Percentiles rank a stretch among this genome's conserved stretches.
Evolutionary conservation across 2,329 filamentous ascomycete species (phyloP).

Genomic region (Thermochaetoides dissita): DNA sequence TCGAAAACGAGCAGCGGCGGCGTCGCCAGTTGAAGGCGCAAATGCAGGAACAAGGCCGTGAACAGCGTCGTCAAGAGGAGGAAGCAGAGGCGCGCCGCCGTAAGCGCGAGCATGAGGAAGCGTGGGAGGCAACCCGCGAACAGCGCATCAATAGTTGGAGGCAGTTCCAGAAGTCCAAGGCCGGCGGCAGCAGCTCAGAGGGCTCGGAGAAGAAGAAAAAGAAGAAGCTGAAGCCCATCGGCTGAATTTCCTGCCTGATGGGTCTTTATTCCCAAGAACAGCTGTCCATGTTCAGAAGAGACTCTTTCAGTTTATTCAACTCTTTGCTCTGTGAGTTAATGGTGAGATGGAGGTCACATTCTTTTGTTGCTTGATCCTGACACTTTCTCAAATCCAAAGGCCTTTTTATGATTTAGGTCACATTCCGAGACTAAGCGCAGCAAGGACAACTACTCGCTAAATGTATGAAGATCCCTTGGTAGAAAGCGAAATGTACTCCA

Average conservation of each 20-base stretch:
- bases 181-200: slow-evolving; percentile 22
- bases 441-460: too few relatives aligned
- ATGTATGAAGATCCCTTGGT: too few relatives aligned
- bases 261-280: too few relatives aligned
- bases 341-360: too few relatives aligned
- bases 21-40: slow-evolving; percentile 79
- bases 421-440: too few relatives aligned
- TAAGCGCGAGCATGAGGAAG: slow-evolving; percentile 82
- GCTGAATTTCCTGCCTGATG: slow-evolving; percentile 21
- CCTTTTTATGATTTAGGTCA: too few relatives aligned
- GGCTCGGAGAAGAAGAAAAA: slow-evolving; percentile 43
- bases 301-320: too few relatives aligned
- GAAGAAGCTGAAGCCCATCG: slow-evolving; percentile 57
- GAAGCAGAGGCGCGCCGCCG: slow-evolving; percentile 68
- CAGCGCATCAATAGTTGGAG: slow-evolving; percentile 89
- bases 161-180: slow-evolving; percentile 68
- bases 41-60: slow-evolving; percentile 90
- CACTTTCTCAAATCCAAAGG: too few relatives aligned
- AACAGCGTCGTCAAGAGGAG: slow-evolving; percentile 73
- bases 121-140: slow-evolving; percentile 89
- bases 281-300: too few relatives aligned
- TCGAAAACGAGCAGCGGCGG: slow-evolving; percentile 81
- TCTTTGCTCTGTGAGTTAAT: too few relatives aligned
- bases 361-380: too few relatives aligned
- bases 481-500: too few relatives aligned